Conservation (phyloP, 2,329 filamentous ascomycete genomes). For the Dothiorella sarmentorum region DNA sequence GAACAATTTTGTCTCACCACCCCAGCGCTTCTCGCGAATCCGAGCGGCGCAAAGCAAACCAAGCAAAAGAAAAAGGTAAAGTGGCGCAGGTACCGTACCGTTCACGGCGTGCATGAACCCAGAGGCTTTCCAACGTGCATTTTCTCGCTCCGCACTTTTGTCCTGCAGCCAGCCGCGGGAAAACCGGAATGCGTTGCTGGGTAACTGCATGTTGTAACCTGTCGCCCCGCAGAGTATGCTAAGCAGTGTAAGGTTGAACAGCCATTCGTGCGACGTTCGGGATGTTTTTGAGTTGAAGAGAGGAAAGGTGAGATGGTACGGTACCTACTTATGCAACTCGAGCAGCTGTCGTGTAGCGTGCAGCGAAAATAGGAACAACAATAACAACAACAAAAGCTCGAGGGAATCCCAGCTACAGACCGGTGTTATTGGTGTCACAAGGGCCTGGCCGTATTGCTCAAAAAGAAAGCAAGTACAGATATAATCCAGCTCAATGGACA, state of each 20-base stretch:
- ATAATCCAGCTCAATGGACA: neutral
- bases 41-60: too few relatives aligned
- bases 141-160: neutral
- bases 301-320: neutral
- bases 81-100: too few relatives aligned
- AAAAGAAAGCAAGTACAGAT: too few relatives aligned
- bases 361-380: neutral
- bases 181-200: neutral
- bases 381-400: neutral
- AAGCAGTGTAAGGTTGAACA: slow-evolving; percentile 11
- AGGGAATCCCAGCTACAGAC: too few relatives aligned
- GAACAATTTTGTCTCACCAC: neutral
- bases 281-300: neutral
- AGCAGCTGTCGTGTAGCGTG: neutral
- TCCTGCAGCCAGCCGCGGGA: neutral
- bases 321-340: slow-evolving; percentile 8
- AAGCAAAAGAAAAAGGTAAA: too few relatives aligned
- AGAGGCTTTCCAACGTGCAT: neutral
- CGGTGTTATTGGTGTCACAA: too few relatives aligned
- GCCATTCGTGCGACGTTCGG: slow-evolving; percentile 1
- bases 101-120: neutral
- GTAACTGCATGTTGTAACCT: neutral
- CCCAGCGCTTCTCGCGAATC: too few relatives aligned
- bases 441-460: too few relatives aligned
- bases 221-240: neutral